Evolutionary conservation across 73 alveolate species (phyloP).

Genomic region (Halteria grandinella): DNA sequence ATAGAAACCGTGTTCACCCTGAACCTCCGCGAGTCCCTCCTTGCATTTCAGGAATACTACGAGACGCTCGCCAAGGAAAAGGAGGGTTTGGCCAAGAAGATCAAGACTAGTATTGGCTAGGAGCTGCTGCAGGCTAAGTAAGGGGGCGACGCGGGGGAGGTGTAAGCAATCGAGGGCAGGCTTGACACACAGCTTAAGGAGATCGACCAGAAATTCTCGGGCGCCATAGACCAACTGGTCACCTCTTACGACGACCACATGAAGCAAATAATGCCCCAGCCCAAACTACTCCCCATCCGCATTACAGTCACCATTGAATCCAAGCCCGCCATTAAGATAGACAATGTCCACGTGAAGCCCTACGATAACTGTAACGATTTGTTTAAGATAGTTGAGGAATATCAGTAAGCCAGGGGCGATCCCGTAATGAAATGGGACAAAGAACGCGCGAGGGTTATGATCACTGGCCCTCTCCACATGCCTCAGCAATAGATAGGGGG

Average conservation of each 20-base stretch:
- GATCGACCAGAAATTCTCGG: conserved; percentile 7
- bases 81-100: conserved; percentile 7
- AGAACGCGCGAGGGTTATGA: not conserved
- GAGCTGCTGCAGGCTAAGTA: conserved; percentile 17
- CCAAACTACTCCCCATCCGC: conserved; percentile 42
- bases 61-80: conserved; percentile 36
- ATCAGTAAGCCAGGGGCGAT: conserved; percentile 19
- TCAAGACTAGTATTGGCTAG: not conserved
- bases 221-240: conserved; percentile 5
- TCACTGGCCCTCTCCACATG: conserved; percentile 51
- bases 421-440: conserved; percentile 39
- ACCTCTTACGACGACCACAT: conserved; percentile 6
- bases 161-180: not conserved
- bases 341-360: conserved; percentile 46
- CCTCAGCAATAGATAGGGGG: too few species aligned
- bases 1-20: conserved; percentile 59
- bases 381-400: conserved; percentile 11
- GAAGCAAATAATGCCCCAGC: conserved; percentile 47
- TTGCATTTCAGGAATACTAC: conserved; percentile 34
- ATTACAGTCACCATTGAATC: conserved; percentile 1
- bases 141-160: not conserved
- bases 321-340: conserved; percentile 36
- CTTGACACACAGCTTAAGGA: not conserved
- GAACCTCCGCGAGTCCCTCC: conserved; percentile 50
- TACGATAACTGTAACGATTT: conserved; percentile 45